Evolutionary conservation across 306 rosid species (phyloP).

Genomic region (Datisca glomerata): DNA sequence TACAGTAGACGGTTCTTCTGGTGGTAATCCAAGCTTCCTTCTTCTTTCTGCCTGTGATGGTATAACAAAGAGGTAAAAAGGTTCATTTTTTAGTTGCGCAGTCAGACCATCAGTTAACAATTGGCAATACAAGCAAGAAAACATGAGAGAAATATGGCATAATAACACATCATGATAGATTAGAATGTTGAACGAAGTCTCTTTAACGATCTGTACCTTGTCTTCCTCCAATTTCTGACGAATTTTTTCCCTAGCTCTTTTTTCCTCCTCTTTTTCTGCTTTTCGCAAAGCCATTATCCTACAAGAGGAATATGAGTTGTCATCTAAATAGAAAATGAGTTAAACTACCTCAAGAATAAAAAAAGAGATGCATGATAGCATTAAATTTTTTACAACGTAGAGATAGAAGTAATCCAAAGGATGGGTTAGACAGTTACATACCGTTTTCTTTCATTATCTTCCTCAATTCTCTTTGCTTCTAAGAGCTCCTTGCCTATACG

Average conservation of each 20-base stretch:
- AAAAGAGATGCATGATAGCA: constrained; percentile 9
- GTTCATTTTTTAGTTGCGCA: too few species aligned
- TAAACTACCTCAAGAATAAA: neutral
- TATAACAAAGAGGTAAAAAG: too few species aligned
- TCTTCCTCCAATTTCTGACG: constrained; percentile 92
- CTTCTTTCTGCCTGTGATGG: constrained; percentile 40
- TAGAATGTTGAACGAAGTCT: too few species aligned
- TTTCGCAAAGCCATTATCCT: constrained; percentile 82
- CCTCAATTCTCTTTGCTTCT: constrained; percentile 95
- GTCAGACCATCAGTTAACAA: too few species aligned
- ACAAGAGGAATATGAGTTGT: constrained; percentile 6
- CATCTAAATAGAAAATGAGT: neutral
- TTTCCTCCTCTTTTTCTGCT: constrained; percentile 98
- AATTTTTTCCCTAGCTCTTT: constrained; percentile 87
- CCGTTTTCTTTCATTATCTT: constrained; percentile 93
- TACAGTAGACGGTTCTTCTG: constrained; percentile 64
- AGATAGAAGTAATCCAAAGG: too few species aligned
- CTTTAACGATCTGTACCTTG: constrained; percentile 45
- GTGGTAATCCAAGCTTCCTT: constrained; percentile 76
- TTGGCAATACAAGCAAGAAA: too few species aligned
- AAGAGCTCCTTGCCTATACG: constrained; percentile 92
- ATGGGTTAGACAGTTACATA: constrained; percentile 22
- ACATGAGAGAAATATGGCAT: too few species aligned
- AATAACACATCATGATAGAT: too few species aligned
- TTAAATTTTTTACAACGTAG: too few species aligned